These are phyloP conservation scores for Citrus inodora DNA, from an alignment of 345 rosid genomes.

Conservation along the genomic window DNA sequence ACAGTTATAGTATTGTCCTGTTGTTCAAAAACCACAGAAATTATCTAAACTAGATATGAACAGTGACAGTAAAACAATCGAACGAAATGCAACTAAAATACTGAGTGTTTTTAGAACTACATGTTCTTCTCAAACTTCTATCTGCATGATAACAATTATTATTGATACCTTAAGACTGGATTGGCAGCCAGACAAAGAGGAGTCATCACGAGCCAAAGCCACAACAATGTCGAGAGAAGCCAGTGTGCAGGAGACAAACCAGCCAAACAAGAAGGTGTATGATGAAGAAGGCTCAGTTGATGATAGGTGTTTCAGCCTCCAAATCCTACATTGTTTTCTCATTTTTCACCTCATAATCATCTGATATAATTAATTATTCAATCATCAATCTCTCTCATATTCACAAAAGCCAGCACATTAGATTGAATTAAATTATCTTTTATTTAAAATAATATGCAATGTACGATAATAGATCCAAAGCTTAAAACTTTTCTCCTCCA, in stretches of 20 bases:
- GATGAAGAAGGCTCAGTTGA: slow-evolving; percentile 24
- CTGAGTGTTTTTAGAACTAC: neutral
- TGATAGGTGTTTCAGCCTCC: slow-evolving; percentile 42
- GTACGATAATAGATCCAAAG: neutral
- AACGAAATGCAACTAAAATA: neutral
- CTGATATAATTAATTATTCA: neutral
- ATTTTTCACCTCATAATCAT: slow-evolving; percentile 27
- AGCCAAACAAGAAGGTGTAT: slow-evolving; percentile 56
- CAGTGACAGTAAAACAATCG: neutral
- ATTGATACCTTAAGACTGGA: slow-evolving; percentile 49
- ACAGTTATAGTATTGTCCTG: no score
- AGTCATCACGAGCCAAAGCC: slow-evolving; percentile 40
- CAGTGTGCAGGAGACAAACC: slow-evolving; percentile 54
- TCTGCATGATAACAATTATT: neutral
- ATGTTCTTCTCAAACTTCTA: neutral
- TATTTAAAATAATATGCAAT: neutral
- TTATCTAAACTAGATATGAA: no score
- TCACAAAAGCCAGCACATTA: neutral
- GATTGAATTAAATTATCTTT: neutral
- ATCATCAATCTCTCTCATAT: neutral
- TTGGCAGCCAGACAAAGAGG: slow-evolving; percentile 26
- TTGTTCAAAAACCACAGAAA: no score
- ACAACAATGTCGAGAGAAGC: slow-evolving; percentile 70
- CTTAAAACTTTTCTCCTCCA: neutral
- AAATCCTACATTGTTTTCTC: slow-evolving; percentile 51